Evolutionary conservation across 352 stramenopile species (phyloP).

Genomic region (Globisporangium alternatum): DNA sequence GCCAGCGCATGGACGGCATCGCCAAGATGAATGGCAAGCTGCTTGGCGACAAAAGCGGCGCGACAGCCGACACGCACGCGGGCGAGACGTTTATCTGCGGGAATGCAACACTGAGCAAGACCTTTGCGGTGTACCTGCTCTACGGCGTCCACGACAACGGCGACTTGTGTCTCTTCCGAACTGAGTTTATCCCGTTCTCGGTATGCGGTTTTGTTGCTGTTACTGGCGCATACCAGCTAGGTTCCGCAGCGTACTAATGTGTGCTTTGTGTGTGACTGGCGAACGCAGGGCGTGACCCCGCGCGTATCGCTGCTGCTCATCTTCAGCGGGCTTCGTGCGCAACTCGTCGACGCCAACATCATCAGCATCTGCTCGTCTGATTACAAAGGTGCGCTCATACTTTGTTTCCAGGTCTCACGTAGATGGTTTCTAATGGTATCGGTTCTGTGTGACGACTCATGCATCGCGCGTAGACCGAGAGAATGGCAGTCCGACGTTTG

Average conservation of each 20-base stretch:
- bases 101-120: slow-evolving; percentile 54
- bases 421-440: not conserved
- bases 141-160: slow-evolving; percentile 67
- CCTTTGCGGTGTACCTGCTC: slow-evolving; percentile 63
- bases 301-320: slow-evolving; percentile 51
- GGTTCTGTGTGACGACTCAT: not conserved
- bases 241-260: not conserved
- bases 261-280: not conserved
- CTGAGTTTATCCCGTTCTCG: slow-evolving; percentile 66
- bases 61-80: slow-evolving; percentile 53
- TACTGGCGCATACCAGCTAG: not conserved
- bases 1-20: slow-evolving; percentile 62
- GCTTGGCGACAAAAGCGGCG: slow-evolving; percentile 47
- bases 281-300: slow-evolving; percentile 46
- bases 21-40: slow-evolving; percentile 64
- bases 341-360: slow-evolving; percentile 49
- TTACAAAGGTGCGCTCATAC: slow-evolving; percentile 48
- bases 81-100: slow-evolving; percentile 67
- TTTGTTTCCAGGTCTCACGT: not conserved
- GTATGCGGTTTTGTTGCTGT: slow-evolving; percentile 27
- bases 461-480: slow-evolving; percentile 42
- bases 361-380: slow-evolving; percentile 58
- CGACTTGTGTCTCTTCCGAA: slow-evolving; percentile 68
- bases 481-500: slow-evolving; percentile 40
- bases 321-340: slow-evolving; percentile 42